These are phyloP conservation scores for Adansonia digitata DNA, from an alignment of 345 rosid genomes.

Conservation along the genomic window DNA sequence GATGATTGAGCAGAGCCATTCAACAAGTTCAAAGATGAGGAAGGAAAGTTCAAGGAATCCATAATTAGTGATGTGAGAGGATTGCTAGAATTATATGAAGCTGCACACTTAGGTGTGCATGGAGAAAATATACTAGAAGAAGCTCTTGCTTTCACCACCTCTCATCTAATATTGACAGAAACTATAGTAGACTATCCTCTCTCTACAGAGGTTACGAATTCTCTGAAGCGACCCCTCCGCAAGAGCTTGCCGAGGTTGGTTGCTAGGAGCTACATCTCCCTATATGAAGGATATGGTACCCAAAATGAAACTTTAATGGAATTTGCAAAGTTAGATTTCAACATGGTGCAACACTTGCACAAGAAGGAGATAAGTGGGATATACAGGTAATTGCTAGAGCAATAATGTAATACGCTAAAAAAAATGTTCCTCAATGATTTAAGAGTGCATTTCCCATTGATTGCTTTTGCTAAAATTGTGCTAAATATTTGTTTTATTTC, in stretches of 20 bases:
- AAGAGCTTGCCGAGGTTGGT: too few species aligned
- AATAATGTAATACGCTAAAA: too few species aligned
- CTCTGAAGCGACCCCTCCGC: too few species aligned
- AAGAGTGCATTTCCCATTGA: too few species aligned
- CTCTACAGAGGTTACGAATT: not conserved
- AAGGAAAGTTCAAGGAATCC: conserved; percentile 15
- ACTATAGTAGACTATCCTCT: not conserved
- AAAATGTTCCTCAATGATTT: too few species aligned
- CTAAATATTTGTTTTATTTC: too few species aligned
- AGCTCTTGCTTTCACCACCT: not conserved
- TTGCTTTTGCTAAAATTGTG: too few species aligned
- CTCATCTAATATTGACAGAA: not conserved
- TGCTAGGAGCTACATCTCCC: too few species aligned
- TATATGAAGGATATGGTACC: too few species aligned
- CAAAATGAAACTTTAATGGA: not conserved
- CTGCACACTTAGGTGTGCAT: conserved; percentile 8
- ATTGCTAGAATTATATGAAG: conserved; percentile 14
- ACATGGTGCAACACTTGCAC: conserved; percentile 17
- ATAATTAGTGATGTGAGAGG: not conserved
- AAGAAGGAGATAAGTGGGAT: conserved; percentile 17
- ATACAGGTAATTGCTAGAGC: conserved; percentile 10
- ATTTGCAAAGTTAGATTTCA: too few species aligned
- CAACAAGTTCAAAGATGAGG: too few species aligned
- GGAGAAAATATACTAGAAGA: conserved; percentile 31
- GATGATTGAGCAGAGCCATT: conserved; percentile 17